Base-by-base conservation (phyloP, 768 basidiomycete species). In the Mycena epipterygia region DNA sequence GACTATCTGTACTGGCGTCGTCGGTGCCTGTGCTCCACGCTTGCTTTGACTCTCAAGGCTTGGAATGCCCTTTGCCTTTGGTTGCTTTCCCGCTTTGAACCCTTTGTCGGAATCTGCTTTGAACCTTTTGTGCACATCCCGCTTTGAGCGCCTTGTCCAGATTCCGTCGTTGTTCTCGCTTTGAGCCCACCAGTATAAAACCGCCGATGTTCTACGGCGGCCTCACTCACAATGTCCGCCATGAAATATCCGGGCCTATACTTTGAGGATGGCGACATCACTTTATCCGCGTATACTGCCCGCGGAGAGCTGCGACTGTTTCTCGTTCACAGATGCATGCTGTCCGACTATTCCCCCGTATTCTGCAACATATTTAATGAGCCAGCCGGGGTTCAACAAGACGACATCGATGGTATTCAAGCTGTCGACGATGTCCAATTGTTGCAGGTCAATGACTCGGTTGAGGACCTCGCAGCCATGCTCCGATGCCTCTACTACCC, bases 261-360 rank as follows among this genome's bases (percentile, higher is more conserved):
- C 30, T 64, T 64, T 13, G 29, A 64, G 14, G 52, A 55, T 25
- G 62, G 52, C 52, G 64, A 56, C 64, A 27, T 65, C 25, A 21
- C 48, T 27, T 19, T 65, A 19, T 55, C 39, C 25, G 37, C 63
- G 27, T 39, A 30, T 25, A 17, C 52, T 17, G 21, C 41, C 25
- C 13, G 21, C 12, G 44, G 13, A 19, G 23, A 55, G 14, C 21
- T 19, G 27, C n/a, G 23, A 16, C 23, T 21, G 19, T 65, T 65
- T 23, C 44, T 46, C 7, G 55, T 48, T 29, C 52, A 65, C 53
- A 44, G 29, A 37, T 32, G 13, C 14, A 27, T 4, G 2, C 30
- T 64, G 21, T 55, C 39, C 17, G 13, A 3, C 12, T 17, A 64
- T 5, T 55, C 42, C 9, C 32, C 64, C 21, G 14, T 27, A 25